phyloP scores from a whole-genome alignment of 2,329 filamentous ascomycete genomes.

The Didymella keratinophila region DNA sequence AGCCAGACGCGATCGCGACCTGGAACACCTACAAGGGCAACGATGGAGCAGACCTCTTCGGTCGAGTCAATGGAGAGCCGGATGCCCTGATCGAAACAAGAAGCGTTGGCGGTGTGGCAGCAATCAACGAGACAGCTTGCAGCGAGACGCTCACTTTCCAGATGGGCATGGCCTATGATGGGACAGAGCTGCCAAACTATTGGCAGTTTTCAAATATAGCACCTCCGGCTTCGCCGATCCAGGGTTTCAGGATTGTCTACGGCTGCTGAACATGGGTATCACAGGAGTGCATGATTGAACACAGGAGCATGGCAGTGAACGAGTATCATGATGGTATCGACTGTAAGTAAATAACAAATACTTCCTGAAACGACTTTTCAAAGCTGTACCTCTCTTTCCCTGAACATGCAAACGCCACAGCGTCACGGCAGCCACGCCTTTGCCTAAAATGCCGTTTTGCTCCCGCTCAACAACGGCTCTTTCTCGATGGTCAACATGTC shows the following conservation, averaged over 20 bases:
- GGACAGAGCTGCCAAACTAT: conserved; percentile 33
- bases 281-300: not conserved
- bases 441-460: too few species aligned
- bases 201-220: conserved; percentile 38
- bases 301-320: not conserved
- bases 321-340: not conserved
- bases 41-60: conserved; percentile 25
- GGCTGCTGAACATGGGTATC: conserved; percentile 32
- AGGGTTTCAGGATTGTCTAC: conserved; percentile 39
- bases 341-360: not conserved
- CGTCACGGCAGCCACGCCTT: too few species aligned
- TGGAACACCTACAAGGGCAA: conserved; percentile 35
- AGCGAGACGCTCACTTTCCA: conserved; percentile 42
- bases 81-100: conserved; percentile 26
- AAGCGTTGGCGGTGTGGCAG: conserved; percentile 27
- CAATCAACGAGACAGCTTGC: conserved; percentile 30
- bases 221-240: conserved; percentile 34
- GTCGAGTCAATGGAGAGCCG: conserved; percentile 33
- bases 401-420: too few species aligned
- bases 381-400: too few species aligned
- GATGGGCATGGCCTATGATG: conserved; percentile 39
- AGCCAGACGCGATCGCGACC: conserved; percentile 23
- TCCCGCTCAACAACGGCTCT: too few species aligned
- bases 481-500: too few species aligned
- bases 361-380: too few species aligned